Evolutionary conservation across 257 asterid genomes (phyloP).

Genomic region (Ligustrum vulgare): DNA sequence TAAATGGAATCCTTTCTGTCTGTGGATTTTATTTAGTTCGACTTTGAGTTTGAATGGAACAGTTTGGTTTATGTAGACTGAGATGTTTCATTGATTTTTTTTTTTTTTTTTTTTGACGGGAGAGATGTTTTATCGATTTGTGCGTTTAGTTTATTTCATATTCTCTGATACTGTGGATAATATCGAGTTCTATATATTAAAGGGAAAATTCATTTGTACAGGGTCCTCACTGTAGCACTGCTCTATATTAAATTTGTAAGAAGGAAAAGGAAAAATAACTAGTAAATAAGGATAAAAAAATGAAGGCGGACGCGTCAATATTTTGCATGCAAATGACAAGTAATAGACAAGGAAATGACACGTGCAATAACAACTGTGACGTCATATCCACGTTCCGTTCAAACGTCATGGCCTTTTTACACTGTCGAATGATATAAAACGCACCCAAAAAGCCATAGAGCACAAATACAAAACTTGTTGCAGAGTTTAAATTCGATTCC

Average conservation of each 20-base stretch:
- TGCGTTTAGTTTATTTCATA: too few species aligned
- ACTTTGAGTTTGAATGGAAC: not conserved
- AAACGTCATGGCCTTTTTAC: not conserved
- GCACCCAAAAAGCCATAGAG: not conserved
- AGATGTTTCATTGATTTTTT: not conserved
- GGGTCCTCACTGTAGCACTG: too few species aligned
- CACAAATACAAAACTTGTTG: conserved; percentile 9
- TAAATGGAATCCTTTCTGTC: not conserved
- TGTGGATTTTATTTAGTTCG: not conserved
- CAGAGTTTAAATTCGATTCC: conserved; percentile 5
- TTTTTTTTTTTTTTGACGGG: too few species aligned
- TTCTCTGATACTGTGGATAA: too few species aligned
- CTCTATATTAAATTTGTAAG: too few species aligned
- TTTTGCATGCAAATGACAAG: conserved; percentile 36
- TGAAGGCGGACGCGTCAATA: not conserved
- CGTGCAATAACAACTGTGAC: conserved; percentile 21
- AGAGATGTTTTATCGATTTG: too few species aligned
- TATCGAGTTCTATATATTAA: too few species aligned
- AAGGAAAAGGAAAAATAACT: too few species aligned
- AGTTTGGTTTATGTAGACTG: not conserved
- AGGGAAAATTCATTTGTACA: too few species aligned
- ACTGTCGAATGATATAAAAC: not conserved
- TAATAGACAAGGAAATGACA: conserved; percentile 16
- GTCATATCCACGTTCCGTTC: conserved; percentile 22
- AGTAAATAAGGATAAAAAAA: not conserved